Conservation (phyloP, 257 asterid genomes). For the Ophiorrhiza pumila region DNA sequence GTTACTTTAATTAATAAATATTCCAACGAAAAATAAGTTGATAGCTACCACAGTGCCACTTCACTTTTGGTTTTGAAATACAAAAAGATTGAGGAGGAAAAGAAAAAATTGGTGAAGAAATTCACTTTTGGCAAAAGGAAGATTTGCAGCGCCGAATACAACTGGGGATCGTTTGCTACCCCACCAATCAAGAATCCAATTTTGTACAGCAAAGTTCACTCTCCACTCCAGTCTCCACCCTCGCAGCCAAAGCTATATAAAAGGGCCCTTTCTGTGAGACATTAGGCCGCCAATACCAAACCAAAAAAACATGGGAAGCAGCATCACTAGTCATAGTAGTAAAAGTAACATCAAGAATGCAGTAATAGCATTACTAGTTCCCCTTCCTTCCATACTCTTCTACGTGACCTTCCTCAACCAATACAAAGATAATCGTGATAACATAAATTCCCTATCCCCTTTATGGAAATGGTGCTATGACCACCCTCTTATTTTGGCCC, state of each 20-base stretch:
- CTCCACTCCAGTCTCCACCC: neutral
- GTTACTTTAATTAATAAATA: too few relatives aligned
- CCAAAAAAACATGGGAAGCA: neutral
- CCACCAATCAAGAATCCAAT: neutral
- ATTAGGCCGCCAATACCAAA: neutral
- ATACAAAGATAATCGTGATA: slow-evolving; percentile 22
- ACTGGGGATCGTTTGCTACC: neutral
- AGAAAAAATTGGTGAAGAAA: neutral
- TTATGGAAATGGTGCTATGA: slow-evolving; percentile 67
- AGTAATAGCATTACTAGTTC: slow-evolving; percentile 51
- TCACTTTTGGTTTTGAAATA: too few relatives aligned
- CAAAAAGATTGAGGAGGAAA: neutral
- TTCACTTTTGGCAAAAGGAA: slow-evolving; percentile 3
- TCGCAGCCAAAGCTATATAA: neutral
- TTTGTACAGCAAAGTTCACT: neutral
- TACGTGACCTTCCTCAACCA: slow-evolving; percentile 64
- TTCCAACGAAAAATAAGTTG: too few relatives aligned
- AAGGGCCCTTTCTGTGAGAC: neutral
- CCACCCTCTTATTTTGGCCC: slow-evolving; percentile 70
- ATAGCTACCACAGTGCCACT: too few relatives aligned
- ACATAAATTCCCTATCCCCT: slow-evolving; percentile 33
- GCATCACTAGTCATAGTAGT: neutral
- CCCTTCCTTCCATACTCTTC: slow-evolving; percentile 80
- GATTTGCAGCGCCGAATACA: neutral
- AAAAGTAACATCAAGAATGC: slow-evolving; percentile 52